Conservation (phyloP, 108 stramenopile genomes). For the Pseudonitzschia pungens region DNA sequence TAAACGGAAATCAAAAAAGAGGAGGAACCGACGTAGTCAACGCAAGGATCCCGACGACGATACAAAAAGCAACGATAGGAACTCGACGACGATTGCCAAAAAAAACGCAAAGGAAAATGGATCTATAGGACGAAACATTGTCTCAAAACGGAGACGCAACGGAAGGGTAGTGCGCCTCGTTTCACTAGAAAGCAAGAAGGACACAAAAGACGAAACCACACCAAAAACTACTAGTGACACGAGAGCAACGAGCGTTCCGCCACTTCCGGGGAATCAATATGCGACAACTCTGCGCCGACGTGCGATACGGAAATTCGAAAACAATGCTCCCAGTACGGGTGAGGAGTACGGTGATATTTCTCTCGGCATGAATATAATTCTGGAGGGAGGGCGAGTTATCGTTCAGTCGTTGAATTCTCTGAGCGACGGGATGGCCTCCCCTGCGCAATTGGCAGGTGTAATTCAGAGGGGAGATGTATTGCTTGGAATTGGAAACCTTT, state of each 20-base stretch:
- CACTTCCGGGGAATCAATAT: conserved; percentile 49
- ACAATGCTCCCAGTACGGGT: not conserved
- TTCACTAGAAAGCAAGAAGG: conserved; percentile 1
- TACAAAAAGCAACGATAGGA: not conserved
- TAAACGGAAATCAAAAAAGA: not conserved
- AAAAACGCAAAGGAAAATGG: conserved; percentile 14
- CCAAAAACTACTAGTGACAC: not conserved
- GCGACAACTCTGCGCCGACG: conserved; percentile 41
- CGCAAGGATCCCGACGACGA: not conserved
- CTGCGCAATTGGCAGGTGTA: conserved; percentile 72
- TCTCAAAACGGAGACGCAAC: conserved; percentile 11
- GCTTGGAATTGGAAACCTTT: conserved; percentile 61
- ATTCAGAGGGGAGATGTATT: conserved; percentile 78
- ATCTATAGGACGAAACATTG: conserved; percentile 1
- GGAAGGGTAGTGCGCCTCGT: conserved; percentile 7
- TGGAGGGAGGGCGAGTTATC: conserved; percentile 79
- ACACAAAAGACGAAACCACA: not conserved
- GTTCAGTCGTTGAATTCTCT: conserved; percentile 70
- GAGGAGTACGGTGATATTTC: conserved; percentile 69
- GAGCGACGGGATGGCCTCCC: conserved; percentile 74
- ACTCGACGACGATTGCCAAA: not conserved
- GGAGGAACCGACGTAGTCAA: conserved; percentile 11
- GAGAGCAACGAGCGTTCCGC: conserved; percentile 20
- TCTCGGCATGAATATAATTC: conserved; percentile 77
- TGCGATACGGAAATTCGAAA: conserved; percentile 51